Evolutionary conservation across 2,329 filamentous ascomycete genomes (phyloP).

Genomic region (Pseudophaeomoniella oleicola): DNA sequence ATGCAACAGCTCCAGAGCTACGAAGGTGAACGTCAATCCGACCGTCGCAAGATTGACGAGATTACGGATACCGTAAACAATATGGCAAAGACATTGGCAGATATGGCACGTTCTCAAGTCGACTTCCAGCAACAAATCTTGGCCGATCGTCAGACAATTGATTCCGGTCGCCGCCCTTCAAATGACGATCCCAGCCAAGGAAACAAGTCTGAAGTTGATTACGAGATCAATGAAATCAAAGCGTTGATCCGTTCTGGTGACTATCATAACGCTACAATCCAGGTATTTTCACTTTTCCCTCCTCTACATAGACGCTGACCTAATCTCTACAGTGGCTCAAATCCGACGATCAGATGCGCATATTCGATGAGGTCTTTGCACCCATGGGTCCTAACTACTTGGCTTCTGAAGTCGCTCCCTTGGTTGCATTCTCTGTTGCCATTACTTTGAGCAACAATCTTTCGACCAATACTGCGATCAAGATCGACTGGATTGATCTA

Average conservation of each 20-base stretch:
- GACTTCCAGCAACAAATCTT: slow-evolving; percentile 26
- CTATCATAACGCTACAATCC: background rate
- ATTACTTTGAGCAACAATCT: slow-evolving; percentile 46
- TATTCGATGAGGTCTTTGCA: slow-evolving; percentile 50
- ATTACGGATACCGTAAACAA: slow-evolving; percentile 38
- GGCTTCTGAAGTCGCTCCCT: slow-evolving; percentile 33
- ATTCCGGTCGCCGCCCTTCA: slow-evolving; percentile 5
- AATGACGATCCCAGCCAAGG: slow-evolving; percentile 7
- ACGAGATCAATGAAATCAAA: slow-evolving; percentile 26
- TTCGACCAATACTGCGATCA: slow-evolving; percentile 36
- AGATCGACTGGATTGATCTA: slow-evolving; percentile 44
- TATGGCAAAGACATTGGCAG: slow-evolving; percentile 37
- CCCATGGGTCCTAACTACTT: slow-evolving; percentile 43
- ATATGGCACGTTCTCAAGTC: slow-evolving; percentile 26
- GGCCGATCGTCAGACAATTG: slow-evolving; percentile 11
- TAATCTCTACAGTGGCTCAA: slow-evolving; percentile 42
- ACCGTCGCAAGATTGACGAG: slow-evolving; percentile 46
- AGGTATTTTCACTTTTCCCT: slow-evolving; percentile 2
- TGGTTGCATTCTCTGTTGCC: slow-evolving; percentile 46
- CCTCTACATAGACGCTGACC: slow-evolving; percentile 9
- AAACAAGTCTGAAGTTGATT: slow-evolving; percentile 19
- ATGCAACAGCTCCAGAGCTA: slow-evolving; percentile 35
- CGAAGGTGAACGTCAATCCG: slow-evolving; percentile 36
- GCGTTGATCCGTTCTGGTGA: slow-evolving; percentile 15
- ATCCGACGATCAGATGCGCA: slow-evolving; percentile 40